These are phyloP conservation scores for Leccinum fibrillosum DNA, from an alignment of 768 basidiomycete genomes.

Conservation along the genomic window DNA sequence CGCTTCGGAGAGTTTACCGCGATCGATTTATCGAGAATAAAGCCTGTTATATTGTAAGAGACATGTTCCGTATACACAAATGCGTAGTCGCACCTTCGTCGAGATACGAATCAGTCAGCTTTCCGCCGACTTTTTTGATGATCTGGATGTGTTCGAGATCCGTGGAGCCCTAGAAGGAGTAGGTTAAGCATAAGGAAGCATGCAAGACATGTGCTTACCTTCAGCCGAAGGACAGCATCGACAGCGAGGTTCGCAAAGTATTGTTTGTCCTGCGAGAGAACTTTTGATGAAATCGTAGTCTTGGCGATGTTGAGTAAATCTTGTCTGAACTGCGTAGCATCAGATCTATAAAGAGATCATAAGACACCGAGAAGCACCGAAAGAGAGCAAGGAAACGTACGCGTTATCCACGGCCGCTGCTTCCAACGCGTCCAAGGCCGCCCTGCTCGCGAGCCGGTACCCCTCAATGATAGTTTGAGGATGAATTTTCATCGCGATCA, in stretches of 20 bases:
- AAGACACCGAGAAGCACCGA: not conserved
- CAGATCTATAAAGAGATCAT: conserved; percentile 45
- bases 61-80: not conserved
- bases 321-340: conserved; percentile 72
- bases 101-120: conserved; percentile 96
- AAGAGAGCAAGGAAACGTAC: conserved; percentile 41
- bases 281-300: conserved; percentile 95
- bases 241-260: conserved; percentile 99
- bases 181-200: not conserved
- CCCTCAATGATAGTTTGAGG: conserved; percentile 98
- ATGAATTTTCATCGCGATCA: conserved; percentile 90
- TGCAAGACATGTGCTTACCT: conserved; percentile 42
- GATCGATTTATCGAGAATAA: conserved; percentile 96
- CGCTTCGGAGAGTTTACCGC: conserved; percentile 94
- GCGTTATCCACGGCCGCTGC: conserved; percentile 78
- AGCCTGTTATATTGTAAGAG: conserved; percentile 49
- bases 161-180: conserved; percentile 75
- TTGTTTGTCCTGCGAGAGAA: conserved; percentile 93
- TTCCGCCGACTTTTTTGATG: conserved; percentile 99
- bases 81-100: conserved; percentile 69
- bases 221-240: conserved; percentile 89
- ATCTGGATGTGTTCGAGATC: conserved; percentile 98
- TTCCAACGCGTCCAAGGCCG: conserved; percentile 84
- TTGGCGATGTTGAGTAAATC: conserved; percentile 96
- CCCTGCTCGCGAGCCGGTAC: conserved; percentile 85